Base-by-base conservation (phyloP, 345 rosid genomes). In the Hirschfeldia incana region DNA sequence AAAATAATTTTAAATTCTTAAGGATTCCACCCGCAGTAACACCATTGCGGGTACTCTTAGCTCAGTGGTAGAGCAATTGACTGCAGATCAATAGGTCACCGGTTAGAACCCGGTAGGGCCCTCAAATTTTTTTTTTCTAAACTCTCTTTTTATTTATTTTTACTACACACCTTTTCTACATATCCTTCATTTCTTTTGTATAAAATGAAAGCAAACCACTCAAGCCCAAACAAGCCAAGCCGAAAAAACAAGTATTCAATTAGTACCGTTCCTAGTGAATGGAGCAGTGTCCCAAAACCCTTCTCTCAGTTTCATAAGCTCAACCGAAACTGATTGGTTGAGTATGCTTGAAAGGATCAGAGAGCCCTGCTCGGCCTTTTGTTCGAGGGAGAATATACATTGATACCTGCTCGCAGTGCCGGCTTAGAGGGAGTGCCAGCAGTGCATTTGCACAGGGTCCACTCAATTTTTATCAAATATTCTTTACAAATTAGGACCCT, bases 271-370 rank as follows among this genome's bases (percentile, higher is more conserved):
- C 21, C 21, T 21, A 21, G 21, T 92, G 98, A 80, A 1, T 21
- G 98, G 98, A 79, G 98, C 91, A 37, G 98, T 94, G 82, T 94
- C 98, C 96, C 97, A 92, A 82, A 92, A 94, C 73, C 92, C 97
- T 70, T 94, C 98, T 59, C 98, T 91, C 83, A 92, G 30, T 86
- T 89, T 86, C 83, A 84, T 59, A 61, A 94, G 89, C 75, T 88
- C 88, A 65, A 92, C 77, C 86, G 78, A 88, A 4, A 94, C 88
- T 21, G 34, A 92, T 88, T n/a, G 92, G 93, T 80, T 88, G 87
- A 61, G 96, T 71, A 87, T 91, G 97, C 76, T 88, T 94, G 96
- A 97, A 94, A 2, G 94, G 87, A 74, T 90, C 92, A 32, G 95
- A 29, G 21, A 21, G 21, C 21, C 21, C 21, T 21, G 21, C 21